Evolutionary conservation across 306 rosid genomes (phyloP).

Genomic region (Prunus davidiana): DNA sequence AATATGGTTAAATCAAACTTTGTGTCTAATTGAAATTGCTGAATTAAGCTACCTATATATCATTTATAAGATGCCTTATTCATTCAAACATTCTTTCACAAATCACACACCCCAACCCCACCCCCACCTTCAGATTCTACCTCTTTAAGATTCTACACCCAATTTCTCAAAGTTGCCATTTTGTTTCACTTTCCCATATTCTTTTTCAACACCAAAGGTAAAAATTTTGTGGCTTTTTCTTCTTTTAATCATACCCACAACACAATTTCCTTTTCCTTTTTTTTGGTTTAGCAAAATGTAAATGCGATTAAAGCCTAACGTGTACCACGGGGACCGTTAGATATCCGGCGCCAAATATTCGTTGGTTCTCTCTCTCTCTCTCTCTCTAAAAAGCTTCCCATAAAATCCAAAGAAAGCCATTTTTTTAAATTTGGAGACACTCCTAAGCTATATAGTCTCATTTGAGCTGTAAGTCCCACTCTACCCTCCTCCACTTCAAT

Average conservation of each 20-base stretch:
- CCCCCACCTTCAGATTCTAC: constrained; percentile 16
- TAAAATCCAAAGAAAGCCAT: constrained; percentile 46
- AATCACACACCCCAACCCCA: background rate
- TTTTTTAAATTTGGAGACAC: constrained; percentile 24
- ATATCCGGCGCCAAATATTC: constrained; percentile 61
- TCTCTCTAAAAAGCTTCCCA: constrained; percentile 10
- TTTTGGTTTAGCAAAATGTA: constrained; percentile 14
- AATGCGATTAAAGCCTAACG: constrained; percentile 37
- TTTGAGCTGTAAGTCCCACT: constrained; percentile 14
- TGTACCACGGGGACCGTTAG: constrained; percentile 53
- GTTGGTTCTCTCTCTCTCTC: constrained; percentile 6
- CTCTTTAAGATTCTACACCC: constrained; percentile 16
- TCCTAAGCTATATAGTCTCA: constrained; percentile 17
- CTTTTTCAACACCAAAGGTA: background rate
- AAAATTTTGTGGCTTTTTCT: background rate
- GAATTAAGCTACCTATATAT: constrained; percentile 1
- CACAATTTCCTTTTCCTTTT: background rate
- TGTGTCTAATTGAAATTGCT: background rate
- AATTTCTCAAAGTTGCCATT: constrained; percentile 2
- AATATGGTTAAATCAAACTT: background rate
- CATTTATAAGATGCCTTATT: constrained; percentile 25
- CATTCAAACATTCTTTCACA: constrained; percentile 35
- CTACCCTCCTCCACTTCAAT: constrained; percentile 28
- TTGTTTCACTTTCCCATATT: background rate
- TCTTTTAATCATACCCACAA: background rate